Evolutionary conservation across 345 rosid species (phyloP).

Genomic region (Eucalyptus virginea): DNA sequence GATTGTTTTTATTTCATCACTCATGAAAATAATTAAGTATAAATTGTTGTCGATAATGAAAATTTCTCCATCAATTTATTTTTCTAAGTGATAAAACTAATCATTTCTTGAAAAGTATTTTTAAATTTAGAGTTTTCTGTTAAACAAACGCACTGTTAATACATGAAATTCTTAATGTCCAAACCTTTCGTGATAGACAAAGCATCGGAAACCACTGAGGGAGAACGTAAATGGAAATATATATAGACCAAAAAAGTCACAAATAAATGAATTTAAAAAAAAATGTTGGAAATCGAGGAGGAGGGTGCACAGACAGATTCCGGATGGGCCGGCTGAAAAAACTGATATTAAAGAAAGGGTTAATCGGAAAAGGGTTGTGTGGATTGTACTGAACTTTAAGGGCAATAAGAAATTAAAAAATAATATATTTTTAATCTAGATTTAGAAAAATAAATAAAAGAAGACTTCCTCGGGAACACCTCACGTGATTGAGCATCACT

Average conservation of each 20-base stretch:
- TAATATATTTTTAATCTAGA: not conserved
- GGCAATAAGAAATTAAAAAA: not conserved
- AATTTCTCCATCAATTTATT: accelerated
- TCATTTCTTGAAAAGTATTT: no score
- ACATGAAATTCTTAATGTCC: not conserved
- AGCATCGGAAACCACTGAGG: not conserved
- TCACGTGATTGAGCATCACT: not conserved
- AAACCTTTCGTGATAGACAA: not conserved
- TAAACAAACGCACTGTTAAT: not conserved
- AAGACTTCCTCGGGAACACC: not conserved
- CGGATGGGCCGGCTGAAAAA: not conserved
- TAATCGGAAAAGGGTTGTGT: not conserved
- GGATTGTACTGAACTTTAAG: not conserved
- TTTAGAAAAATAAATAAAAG: no score
- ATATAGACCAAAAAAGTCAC: not conserved
- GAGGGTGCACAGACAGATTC: not conserved
- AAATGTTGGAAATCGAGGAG: not conserved
- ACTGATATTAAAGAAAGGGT: not conserved
- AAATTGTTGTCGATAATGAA: no score
- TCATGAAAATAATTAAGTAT: no score
- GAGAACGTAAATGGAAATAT: not conserved
- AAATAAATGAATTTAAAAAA: not conserved
- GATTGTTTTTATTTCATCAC: not conserved
- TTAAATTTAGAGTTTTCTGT: no score
- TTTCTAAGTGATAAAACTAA: no score